A percentile compares a stretch with the other conserved stretches of the same genome.
These are phyloP conservation scores for Cyberlindnera americana DNA, from an alignment of 805 yeast species.

Conservation along the genomic window DNA sequence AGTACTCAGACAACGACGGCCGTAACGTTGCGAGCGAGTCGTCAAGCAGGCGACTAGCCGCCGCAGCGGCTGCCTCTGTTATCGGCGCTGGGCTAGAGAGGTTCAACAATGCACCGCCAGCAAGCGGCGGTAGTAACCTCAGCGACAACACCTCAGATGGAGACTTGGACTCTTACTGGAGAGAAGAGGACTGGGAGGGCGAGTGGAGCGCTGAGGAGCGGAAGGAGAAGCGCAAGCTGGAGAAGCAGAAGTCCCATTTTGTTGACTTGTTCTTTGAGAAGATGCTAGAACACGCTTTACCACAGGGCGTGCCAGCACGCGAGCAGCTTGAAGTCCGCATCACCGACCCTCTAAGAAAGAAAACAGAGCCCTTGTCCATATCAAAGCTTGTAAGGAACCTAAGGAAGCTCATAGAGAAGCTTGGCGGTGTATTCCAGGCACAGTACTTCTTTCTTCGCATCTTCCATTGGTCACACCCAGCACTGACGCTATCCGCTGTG, in stretches of 20 bases:
- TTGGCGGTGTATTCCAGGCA: conserved; percentile 53
- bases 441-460: conserved; percentile 61
- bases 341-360: conserved; percentile 41
- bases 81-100: conserved; percentile 43
- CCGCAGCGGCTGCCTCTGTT: conserved; percentile 43
- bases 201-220: conserved; percentile 7
- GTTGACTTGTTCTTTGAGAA: conserved; percentile 55
- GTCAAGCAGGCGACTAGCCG: conserved; percentile 27
- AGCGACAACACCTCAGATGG: conserved; percentile 21
- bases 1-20: conserved; percentile 10
- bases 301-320: conserved; percentile 46
- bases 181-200: conserved; percentile 14
- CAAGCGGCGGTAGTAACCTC: neutral
- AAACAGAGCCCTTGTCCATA: conserved; percentile 54
- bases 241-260: conserved; percentile 41
- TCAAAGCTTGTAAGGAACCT: conserved; percentile 54
- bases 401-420: conserved; percentile 48
- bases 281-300: conserved; percentile 46
- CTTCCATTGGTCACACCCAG: conserved; percentile 72
- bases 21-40: conserved; percentile 17
- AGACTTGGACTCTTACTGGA: conserved; percentile 26
- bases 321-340: conserved; percentile 39
- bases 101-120: too few relatives aligned
- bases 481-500: conserved; percentile 59
- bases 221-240: conserved; percentile 10